Percentiles rank a stretch among this genome's conserved stretches.
These are phyloP conservation scores for Sherardia arvensis DNA, from an alignment of 257 asterid genomes.

Conservation along the genomic window DNA sequence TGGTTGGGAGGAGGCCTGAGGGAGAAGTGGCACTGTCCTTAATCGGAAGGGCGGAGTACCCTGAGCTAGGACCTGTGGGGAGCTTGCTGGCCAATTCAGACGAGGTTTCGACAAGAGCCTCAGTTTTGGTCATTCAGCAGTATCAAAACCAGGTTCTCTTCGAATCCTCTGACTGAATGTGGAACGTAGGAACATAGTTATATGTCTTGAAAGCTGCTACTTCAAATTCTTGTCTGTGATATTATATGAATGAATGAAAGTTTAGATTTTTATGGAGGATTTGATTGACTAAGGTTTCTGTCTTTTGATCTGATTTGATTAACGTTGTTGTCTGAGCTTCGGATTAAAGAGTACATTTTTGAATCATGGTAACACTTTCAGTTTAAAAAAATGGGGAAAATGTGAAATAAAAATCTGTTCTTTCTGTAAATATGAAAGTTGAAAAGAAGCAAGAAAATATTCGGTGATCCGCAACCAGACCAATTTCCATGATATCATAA, in stretches of 20 bases:
- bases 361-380: too few relatives aligned
- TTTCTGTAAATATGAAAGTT: too few relatives aligned
- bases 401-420: too few relatives aligned
- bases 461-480: too few relatives aligned
- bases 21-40: constrained; percentile 24
- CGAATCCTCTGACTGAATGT: not conserved
- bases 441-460: too few relatives aligned
- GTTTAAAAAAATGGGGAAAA: too few relatives aligned
- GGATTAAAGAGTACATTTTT: too few relatives aligned
- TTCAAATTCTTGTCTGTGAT: not conserved
- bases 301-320: too few relatives aligned
- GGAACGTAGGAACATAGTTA: too few relatives aligned
- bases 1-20: constrained; percentile 35
- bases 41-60: constrained; percentile 22
- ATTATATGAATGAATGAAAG: not conserved
- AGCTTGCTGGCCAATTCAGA: constrained; percentile 17
- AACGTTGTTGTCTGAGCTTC: too few relatives aligned
- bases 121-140: constrained; percentile 44
- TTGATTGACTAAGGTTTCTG: not conserved
- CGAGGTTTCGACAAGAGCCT: constrained; percentile 25
- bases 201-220: not conserved
- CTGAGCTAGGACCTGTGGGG: constrained; percentile 42
- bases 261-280: too few relatives aligned
- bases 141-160: constrained; percentile 6
- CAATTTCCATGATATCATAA: too few relatives aligned